Evolutionary conservation across 2,329 filamentous ascomycete genomes (phyloP).

Genomic region (Pseudogymnoascus sp.): DNA sequence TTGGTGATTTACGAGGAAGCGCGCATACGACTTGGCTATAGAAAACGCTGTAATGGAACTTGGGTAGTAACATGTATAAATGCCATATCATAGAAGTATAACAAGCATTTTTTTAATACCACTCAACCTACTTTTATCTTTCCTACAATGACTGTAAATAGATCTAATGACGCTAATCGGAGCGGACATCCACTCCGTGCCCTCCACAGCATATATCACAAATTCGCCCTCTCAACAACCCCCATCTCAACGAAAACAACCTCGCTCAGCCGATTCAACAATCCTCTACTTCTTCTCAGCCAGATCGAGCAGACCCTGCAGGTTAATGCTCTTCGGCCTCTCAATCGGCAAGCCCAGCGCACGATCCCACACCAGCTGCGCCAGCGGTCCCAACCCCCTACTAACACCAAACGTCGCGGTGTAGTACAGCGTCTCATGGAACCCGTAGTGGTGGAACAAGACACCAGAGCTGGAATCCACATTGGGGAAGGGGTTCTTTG

Average conservation of each 20-base stretch:
- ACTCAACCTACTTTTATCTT: neutral
- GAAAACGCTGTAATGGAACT: neutral
- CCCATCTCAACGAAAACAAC: neutral
- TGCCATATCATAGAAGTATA: neutral
- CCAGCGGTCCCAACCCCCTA: slow-evolving; percentile 72
- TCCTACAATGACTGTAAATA: neutral
- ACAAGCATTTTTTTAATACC: neutral
- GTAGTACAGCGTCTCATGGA: slow-evolving; percentile 96
- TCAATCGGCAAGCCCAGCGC: slow-evolving; percentile 92
- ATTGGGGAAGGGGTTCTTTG: slow-evolving; percentile 95
- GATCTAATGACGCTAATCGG: neutral
- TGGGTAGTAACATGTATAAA: neutral
- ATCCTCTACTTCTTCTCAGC: slow-evolving; percentile 37
- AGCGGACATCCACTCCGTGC: neutral
- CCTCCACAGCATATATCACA: neutral
- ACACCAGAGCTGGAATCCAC: slow-evolving; percentile 91
- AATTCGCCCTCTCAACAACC: neutral
- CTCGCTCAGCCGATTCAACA: neutral
- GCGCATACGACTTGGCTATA: neutral
- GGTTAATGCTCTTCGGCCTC: slow-evolving; percentile 93
- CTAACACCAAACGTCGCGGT: slow-evolving; percentile 63
- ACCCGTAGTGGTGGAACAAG: slow-evolving; percentile 95
- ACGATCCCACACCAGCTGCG: slow-evolving; percentile 93
- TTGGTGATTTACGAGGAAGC: neutral
- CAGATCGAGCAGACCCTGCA: slow-evolving; percentile 72